Percentiles rank a stretch among this genome's conserved stretches.
These are phyloP conservation scores for Didymella pomorum DNA, from an alignment of 2,329 filamentous ascomycete species.

Conservation along the genomic window DNA sequence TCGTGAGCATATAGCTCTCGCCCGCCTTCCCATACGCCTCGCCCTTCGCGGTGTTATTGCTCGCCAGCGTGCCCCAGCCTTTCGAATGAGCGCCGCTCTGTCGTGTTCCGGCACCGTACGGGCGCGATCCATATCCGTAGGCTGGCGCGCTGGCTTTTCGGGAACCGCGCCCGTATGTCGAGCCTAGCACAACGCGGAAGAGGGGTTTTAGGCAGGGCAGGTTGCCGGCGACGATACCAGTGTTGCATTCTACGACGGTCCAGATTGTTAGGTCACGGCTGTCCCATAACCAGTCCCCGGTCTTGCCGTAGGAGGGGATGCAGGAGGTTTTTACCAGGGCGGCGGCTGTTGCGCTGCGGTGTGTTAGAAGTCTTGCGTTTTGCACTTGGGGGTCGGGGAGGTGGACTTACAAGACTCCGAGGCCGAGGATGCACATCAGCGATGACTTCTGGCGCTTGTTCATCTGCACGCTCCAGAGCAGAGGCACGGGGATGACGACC, in stretches of 20 bases:
- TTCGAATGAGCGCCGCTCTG: conserved; percentile 14
- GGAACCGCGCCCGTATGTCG: conserved; percentile 38
- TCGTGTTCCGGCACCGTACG: conserved; percentile 30
- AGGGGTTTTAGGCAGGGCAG: conserved; percentile 55
- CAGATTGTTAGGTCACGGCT: conserved; percentile 58
- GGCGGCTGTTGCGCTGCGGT: conserved; percentile 48
- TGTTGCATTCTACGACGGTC: conserved; percentile 55
- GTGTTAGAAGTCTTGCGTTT: not conserved
- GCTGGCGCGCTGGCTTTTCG: conserved; percentile 22
- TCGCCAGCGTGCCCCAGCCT: conserved; percentile 19
- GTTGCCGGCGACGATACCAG: conserved; percentile 55
- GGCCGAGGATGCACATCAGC: conserved; percentile 53
- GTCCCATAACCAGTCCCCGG: conserved; percentile 51
- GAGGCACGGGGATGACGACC: conserved; percentile 49
- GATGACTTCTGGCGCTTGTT: conserved; percentile 53
- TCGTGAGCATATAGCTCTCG: conserved; percentile 21
- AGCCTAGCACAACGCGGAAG: conserved; percentile 49
- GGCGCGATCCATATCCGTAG: conserved; percentile 9
- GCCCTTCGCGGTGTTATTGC: not conserved
- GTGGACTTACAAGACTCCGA: conserved; percentile 54
- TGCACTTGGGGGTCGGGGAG: too few relatives aligned
- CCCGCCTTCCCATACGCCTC: conserved; percentile 1
- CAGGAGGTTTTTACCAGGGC: conserved; percentile 53
- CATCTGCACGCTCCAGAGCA: conserved; percentile 48
- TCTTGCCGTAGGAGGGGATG: conserved; percentile 48